These are phyloP conservation scores for Naematelia aurantialba DNA, from an alignment of 768 basidiomycete species.

Conservation along the genomic window DNA sequence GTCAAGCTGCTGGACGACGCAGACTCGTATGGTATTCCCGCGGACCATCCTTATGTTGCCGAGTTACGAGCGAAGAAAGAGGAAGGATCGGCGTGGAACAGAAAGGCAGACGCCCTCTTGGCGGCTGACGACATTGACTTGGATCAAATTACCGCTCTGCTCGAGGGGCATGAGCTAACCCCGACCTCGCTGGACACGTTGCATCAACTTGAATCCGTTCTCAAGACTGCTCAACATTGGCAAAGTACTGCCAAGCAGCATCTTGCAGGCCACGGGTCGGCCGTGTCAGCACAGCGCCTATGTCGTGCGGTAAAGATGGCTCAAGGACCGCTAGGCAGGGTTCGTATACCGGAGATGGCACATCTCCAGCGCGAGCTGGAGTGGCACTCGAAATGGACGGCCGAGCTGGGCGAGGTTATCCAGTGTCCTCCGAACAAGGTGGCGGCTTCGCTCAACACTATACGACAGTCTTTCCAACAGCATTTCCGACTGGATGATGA, in stretches of 20 bases:
- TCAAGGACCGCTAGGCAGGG: constrained; percentile 30
- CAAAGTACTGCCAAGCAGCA: constrained; percentile 29
- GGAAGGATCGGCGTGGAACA: constrained; percentile 74
- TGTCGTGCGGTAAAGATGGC: constrained; percentile 35
- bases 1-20: constrained; percentile 69
- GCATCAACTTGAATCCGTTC: constrained; percentile 62
- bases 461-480: constrained; percentile 18
- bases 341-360: constrained; percentile 42
- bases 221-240: constrained; percentile 46
- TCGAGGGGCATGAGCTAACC: constrained; percentile 61
- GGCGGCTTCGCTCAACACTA: constrained; percentile 13
- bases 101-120: constrained; percentile 56
- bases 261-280: constrained; percentile 18
- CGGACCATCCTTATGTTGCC: constrained; percentile 64
- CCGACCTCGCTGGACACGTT: constrained; percentile 68
- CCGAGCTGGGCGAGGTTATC: constrained; percentile 18
- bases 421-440: constrained; percentile 14
- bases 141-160: constrained; percentile 70
- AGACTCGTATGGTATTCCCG: constrained; percentile 61
- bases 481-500: constrained; percentile 39
- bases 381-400: constrained; percentile 38
- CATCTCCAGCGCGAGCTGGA: constrained; percentile 37
- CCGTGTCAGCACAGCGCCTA: constrained; percentile 27
- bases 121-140: constrained; percentile 58
- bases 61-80: constrained; percentile 63